Evolutionary conservation across 768 basidiomycete species (phyloP), one percentile per base, ranked within the genome.

Genomic region (Pisolithus sp.): DNA sequence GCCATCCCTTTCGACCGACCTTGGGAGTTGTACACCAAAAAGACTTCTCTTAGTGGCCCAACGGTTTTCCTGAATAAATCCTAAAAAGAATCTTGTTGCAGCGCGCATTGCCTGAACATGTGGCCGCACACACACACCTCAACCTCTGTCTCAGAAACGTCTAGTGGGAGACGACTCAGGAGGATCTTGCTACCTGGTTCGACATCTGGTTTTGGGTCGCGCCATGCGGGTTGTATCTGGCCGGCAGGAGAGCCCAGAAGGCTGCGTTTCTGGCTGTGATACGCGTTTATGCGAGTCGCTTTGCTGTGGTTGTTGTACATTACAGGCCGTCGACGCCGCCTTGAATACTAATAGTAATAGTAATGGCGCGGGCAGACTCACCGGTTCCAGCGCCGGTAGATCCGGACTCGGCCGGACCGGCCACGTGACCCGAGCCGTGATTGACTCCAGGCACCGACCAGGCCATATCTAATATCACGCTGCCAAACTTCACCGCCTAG

Each of bases 1-100:
- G 88, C 87, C 86, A 89, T 89, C 18, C 88, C 88, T 60, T 86
- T 89, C 42, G 86, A 85, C 49, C 73, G 76, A 0, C 81, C 87
- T 59, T 87, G 82, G 3, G 79, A 81, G 64, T 89, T 90, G 71
- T 86, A 85, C 17, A 89, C 76, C 59, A 89, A 59, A 55, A 89
- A 85, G 24, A 71, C 74, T 38, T 89, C 86, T 62, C 76, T 82
- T 53, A 89, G 64, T 0, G 86, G 85, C 4, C 88, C 88, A 21
- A 90, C 75, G 0, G 88, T 90, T 66, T 83, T 88, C 55, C 71
- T 76, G 66, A 90, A 89, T 48, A 90, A 71, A 38, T 86, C 82
- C 88, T 90, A 59, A 38, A 4, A n/a, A 46, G 28, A 9, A 45
- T 15, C 7, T 40, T 45, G 53, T 44, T 57, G 49, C 56, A 50